Evolutionary conservation across 345 rosid genomes (phyloP), one percentile per base, ranked within the genome.

Genomic region (Acer negundo): DNA sequence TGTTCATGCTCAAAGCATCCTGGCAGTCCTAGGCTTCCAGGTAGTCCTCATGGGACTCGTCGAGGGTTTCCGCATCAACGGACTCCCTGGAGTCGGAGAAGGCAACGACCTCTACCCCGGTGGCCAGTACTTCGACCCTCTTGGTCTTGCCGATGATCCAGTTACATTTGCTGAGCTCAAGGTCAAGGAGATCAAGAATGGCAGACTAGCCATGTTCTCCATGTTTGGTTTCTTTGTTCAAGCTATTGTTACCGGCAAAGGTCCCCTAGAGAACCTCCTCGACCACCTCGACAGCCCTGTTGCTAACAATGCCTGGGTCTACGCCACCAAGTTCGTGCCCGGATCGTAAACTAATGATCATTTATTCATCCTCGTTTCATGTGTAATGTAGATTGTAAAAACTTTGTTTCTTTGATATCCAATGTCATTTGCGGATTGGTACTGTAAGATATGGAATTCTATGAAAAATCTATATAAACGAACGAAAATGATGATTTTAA

Each of bases 181-280:
- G 86, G 99, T 96, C 47, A 95, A 95, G 82, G 99, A 95, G 83
- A 93, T 95, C 85, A 93, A 93, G 91, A 93, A 95, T 61, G 99
- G 97, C 24, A 81, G 99, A 75, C 82, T 93, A 23, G 99, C 98
- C 76, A 93, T 93, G 99, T 95, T 95, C 89, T 90, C 99, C 67
- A 95, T 95, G 99, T 95, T 95, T 72, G 98, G 99, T 47, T 95
- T 91, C 95, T 95, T 92, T 65, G 98, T 95, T 61, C 98, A 95
- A 83, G 98, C 98, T 70, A 92, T 93, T 82, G 97, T 95, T 4
- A 93, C 97, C 0, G 98, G 99, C 13, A 95, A 95, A 83, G 98
- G 99, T 74, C 99, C 99, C 16, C 83, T 92, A 62, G 97, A 95
- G 84, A 95, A 93, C 77, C 94, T 95, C 65, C 81, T 93, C 65